Conservation (phyloP, 2,329 filamentous ascomycete species). For the Colletotrichum spinosum region DNA sequence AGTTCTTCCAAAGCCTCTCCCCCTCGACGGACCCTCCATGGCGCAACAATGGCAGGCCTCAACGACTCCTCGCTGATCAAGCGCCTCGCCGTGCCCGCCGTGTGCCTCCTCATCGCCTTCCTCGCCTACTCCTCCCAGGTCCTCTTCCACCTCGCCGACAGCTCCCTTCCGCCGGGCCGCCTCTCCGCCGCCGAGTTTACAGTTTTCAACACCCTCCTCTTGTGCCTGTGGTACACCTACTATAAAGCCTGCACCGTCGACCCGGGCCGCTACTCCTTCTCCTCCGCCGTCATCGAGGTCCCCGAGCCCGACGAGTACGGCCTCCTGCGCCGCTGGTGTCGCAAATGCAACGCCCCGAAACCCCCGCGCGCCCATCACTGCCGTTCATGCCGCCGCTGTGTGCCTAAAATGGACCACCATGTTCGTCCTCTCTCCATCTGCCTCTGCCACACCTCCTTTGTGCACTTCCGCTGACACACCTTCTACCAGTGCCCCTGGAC, state of each 20-base stretch:
- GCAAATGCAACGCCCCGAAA: slow-evolving; percentile 79
- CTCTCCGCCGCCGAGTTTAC: slow-evolving; percentile 67
- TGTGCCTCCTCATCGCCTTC: slow-evolving; percentile 74
- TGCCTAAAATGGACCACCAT: slow-evolving; percentile 63
- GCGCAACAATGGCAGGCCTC: slow-evolving; percentile 55
- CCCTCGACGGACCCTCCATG: slow-evolving; percentile 18
- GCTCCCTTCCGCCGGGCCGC: slow-evolving; percentile 68
- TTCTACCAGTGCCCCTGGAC: slow-evolving; percentile 88
- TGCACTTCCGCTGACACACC: slow-evolving; percentile 1
- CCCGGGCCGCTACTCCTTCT: slow-evolving; percentile 66
- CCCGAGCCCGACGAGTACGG: slow-evolving; percentile 44
- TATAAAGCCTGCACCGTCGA: slow-evolving; percentile 68
- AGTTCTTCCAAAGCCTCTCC: background rate
- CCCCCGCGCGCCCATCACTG: slow-evolving; percentile 86
- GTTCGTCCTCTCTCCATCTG: background rate
- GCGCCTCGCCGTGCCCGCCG: slow-evolving; percentile 74
- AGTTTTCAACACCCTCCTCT: slow-evolving; percentile 74
- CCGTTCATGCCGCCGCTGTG: slow-evolving; percentile 78
- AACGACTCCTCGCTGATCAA: slow-evolving; percentile 56
- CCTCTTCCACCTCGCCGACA: slow-evolving; percentile 71
- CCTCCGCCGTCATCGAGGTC: slow-evolving; percentile 48
- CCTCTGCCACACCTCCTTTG: background rate
- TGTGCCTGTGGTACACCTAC: slow-evolving; percentile 77
- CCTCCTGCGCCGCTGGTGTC: slow-evolving; percentile 70
- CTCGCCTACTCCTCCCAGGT: slow-evolving; percentile 79